Conservation (phyloP, 176 grass and related monocot genomes). For the Triticum monococcum region DNA sequence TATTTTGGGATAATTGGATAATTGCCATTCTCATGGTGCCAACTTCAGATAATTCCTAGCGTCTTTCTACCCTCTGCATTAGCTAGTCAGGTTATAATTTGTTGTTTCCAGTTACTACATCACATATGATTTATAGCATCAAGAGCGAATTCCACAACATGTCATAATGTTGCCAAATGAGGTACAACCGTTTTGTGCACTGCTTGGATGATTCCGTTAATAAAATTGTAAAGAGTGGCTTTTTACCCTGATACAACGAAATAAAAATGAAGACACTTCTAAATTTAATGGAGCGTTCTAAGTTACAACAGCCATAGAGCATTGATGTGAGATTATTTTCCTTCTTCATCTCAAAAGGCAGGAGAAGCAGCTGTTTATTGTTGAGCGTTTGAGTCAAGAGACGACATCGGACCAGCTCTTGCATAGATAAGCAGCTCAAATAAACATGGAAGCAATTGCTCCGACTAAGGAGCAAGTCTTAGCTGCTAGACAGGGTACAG, state of each 20-base stretch:
- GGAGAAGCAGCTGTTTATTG: neutral
- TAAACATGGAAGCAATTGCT: neutral
- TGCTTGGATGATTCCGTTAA: neutral
- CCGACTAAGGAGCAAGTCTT: neutral
- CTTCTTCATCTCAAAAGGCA: neutral
- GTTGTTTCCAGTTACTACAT: neutral
- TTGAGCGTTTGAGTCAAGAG: neutral
- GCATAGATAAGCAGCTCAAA: constrained; percentile 5
- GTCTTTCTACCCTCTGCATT: neutral
- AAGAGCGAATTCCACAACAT: neutral
- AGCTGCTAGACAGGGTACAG: neutral
- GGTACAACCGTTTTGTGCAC: neutral
- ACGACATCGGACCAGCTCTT: neutral
- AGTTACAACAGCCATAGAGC: neutral
- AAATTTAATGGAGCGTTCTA: neutral
- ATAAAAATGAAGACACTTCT: neutral
- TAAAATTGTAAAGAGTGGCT: neutral
- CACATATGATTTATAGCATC: neutral
- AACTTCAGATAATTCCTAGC: neutral
- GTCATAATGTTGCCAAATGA: too few species aligned
- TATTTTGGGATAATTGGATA: neutral
- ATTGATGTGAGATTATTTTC: neutral
- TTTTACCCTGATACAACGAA: neutral
- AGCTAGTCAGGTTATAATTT: neutral
- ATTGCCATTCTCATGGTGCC: neutral